Evolutionary conservation across 371 early-diverging fungal genomes (phyloP), one percentile per base, ranked within the genome.

Genomic region (Syncephalastrum monosporum): DNA sequence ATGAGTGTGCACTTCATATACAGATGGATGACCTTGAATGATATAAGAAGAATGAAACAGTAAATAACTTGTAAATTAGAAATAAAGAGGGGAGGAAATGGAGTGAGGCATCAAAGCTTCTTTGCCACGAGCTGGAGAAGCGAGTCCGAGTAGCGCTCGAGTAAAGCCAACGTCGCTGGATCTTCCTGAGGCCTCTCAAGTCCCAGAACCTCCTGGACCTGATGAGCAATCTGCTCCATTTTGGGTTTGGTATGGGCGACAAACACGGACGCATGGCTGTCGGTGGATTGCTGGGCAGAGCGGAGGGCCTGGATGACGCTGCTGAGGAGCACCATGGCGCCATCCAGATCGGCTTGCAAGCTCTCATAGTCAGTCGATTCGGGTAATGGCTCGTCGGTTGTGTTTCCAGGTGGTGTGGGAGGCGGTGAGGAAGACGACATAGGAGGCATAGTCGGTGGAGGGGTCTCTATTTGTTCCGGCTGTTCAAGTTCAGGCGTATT

Each of bases 261-360:
- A 42, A 42, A 16, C 15, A 24, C 53, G 38, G 19, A 52, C 49
- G 38, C 38, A 33, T 33, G 38, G 3, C 48, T 42, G 16, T 53
- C 53, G 24, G 44, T 53, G 13, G 33, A 33, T 21, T 25, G 16
- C 24, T 41, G 38, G 17, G 47, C 38, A 19, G 50, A 15, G 7
- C 33, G 16, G 21, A 49, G 67, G 1, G 61, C 41, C 3, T 68
- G 66, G 16, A 76, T 24, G 0, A 77, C 74, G 23, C 64, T 66
- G 5, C 71, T 70, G 15, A 74, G 42, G 27, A 74, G 48, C 6
- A 71, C 69, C 14, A 56, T 47, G 4, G 64, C 68, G 3, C 71
- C 72, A 38, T 72, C 71, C 10, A 74, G 46, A 53, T 74, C 72
- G 1, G 65, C 55, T 13, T 74, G 42, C 5, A 68, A 59, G 49